These are phyloP conservation scores for Sclerotinia glacialis DNA, from an alignment of 2,329 filamentous ascomycete genomes.

Conservation along the genomic window DNA sequence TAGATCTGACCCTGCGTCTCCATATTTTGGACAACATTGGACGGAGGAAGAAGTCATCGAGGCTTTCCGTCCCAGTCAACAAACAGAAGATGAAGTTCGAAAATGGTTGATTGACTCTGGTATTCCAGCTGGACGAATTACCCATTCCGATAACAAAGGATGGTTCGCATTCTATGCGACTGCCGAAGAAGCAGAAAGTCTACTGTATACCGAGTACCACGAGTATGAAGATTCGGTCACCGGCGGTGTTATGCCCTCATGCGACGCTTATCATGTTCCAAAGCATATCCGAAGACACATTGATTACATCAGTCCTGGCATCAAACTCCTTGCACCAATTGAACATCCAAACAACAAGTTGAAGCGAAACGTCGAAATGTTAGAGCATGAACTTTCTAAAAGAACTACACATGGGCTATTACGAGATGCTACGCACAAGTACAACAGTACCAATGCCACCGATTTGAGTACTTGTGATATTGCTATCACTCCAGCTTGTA, in stretches of 20 bases:
- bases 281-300: constrained; percentile 48
- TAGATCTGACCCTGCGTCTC: constrained; percentile 33
- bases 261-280: constrained; percentile 47
- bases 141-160: constrained; percentile 41
- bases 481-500: constrained; percentile 31
- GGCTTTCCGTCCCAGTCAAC: constrained; percentile 37
- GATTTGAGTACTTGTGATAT: constrained; percentile 39
- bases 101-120: constrained; percentile 40
- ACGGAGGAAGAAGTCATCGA: constrained; percentile 38
- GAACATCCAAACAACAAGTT: constrained; percentile 32
- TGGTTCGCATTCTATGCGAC: constrained; percentile 42
- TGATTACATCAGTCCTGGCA: constrained; percentile 50
- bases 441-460: constrained; percentile 44
- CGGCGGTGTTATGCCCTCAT: constrained; percentile 38
- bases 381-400: background rate
- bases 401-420: constrained; percentile 21
- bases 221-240: constrained; percentile 47
- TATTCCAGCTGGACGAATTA: constrained; percentile 37
- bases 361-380: constrained; percentile 18
- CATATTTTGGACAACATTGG: constrained; percentile 41
- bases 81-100: constrained; percentile 39
- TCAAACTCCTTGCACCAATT: constrained; percentile 45
- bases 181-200: constrained; percentile 39
- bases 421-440: background rate
- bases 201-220: constrained; percentile 40